A percentile compares a stretch with the other conserved stretches of the same genome.
Evolutionary conservation across 2,329 filamentous ascomycete genomes (phyloP).

Genomic region (Fusarium floridanum): DNA sequence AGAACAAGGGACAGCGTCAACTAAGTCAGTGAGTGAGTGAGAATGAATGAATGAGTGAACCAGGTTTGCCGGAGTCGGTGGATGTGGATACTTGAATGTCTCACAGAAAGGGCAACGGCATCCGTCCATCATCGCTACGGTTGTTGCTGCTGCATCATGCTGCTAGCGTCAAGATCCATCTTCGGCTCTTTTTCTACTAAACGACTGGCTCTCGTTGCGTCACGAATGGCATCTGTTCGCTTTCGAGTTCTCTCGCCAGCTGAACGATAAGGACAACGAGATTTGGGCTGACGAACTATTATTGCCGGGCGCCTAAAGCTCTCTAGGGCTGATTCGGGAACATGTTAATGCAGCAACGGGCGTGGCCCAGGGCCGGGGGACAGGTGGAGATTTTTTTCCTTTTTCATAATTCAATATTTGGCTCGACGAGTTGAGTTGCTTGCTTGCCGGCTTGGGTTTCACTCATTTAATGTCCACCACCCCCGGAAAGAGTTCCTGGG

Average conservation of each 20-base stretch:
- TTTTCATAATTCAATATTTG: constrained; percentile 7
- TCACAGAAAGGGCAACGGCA: constrained; percentile 23
- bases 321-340: constrained; percentile 23
- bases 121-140: background rate
- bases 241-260: background rate
- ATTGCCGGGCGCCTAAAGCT: constrained; percentile 7
- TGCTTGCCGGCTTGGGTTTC: background rate
- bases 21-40: constrained; percentile 11
- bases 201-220: constrained; percentile 4
- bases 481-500: constrained; percentile 5
- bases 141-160: constrained; percentile 16
- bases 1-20: background rate
- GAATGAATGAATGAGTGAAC: constrained; percentile 19
- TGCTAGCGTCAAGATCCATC: constrained; percentile 22
- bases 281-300: background rate
- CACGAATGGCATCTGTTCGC: background rate
- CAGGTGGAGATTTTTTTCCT: constrained; percentile 10
- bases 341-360: constrained; percentile 9
- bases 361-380: constrained; percentile 4
- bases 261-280: background rate
- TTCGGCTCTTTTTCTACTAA: background rate
- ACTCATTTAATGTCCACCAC: constrained; percentile 9
- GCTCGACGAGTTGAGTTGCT: background rate
- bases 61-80: constrained; percentile 16
- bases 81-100: constrained; percentile 28